Evolutionary conservation across 1,284 basidiomycete genomes (phyloP).

Genomic region (Macrocystidia cucumis): DNA sequence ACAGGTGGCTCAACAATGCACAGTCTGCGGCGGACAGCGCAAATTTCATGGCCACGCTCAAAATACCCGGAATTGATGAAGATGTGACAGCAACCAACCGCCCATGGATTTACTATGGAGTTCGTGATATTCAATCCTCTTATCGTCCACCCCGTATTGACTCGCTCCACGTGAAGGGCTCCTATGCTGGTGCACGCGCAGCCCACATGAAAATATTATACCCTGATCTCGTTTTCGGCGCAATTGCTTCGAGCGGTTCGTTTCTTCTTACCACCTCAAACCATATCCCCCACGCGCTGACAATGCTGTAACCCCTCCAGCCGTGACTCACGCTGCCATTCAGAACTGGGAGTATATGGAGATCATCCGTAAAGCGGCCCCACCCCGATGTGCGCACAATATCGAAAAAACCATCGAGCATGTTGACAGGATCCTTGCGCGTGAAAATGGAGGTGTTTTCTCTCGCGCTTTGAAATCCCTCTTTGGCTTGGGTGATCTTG

Average conservation of each 20-base stretch:
- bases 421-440: constrained; percentile 56
- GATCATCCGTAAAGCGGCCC: constrained; percentile 72
- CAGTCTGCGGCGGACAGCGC: constrained; percentile 92
- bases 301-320: constrained; percentile 23
- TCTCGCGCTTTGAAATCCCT: constrained; percentile 52
- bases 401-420: constrained; percentile 57
- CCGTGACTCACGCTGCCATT: constrained; percentile 67
- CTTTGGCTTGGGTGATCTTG: constrained; percentile 64
- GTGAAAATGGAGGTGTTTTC: constrained; percentile 33
- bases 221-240: constrained; percentile 85
- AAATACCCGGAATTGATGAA: constrained; percentile 66
- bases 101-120: constrained; percentile 95
- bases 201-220: constrained; percentile 89
- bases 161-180: constrained; percentile 42
- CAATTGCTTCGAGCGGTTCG: constrained; percentile 84
- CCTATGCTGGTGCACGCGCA: constrained; percentile 89
- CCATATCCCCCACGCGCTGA: constrained; percentile 2
- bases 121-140: constrained; percentile 17
- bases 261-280: constrained; percentile 11
- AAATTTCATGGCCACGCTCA: constrained; percentile 80
- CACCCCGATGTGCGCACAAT: constrained; percentile 62
- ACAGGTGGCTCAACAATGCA: constrained; percentile 80
- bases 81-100: constrained; percentile 61
- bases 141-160: neutral
- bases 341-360: constrained; percentile 86